Percentiles rank a stretch among this genome's conserved stretches.
These are phyloP conservation scores for Cutaneotrichosporon dermatis DNA, from an alignment of 1,284 basidiomycete species.

Conservation along the genomic window DNA sequence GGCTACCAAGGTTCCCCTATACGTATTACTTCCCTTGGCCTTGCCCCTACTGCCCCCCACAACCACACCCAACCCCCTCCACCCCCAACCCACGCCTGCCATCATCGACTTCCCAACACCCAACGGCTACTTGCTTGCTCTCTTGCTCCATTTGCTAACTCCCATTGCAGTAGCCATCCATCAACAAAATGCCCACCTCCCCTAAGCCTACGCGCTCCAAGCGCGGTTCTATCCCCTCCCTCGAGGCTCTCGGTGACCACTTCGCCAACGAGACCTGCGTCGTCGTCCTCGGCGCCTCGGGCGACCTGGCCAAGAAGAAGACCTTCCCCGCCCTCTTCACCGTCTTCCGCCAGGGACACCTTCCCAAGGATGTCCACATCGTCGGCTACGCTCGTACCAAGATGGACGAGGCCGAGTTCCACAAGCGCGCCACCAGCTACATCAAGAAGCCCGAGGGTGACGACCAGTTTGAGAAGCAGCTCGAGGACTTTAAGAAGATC, in stretches of 20 bases:
- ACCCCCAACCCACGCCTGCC: no score
- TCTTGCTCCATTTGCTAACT: not conserved
- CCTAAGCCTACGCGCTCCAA: slow-evolving; percentile 14
- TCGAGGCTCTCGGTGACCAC: slow-evolving; percentile 66
- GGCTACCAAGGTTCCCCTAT: no score
- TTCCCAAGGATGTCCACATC: slow-evolving; percentile 78
- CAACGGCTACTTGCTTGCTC: not conserved
- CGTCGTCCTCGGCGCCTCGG: slow-evolving; percentile 91
- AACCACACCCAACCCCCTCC: no score
- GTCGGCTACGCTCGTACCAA: slow-evolving; percentile 90
- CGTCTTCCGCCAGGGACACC: slow-evolving; percentile 71
- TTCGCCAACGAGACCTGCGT: slow-evolving; percentile 83
- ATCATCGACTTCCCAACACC: no score
- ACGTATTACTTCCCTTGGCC: no score
- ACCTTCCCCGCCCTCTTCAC: slow-evolving; percentile 91
- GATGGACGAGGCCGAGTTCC: slow-evolving; percentile 68
- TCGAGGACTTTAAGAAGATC: slow-evolving; percentile 75
- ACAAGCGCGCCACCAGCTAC: slow-evolving; percentile 73
- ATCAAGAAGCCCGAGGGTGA: slow-evolving; percentile 71
- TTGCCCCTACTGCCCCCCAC: no score
- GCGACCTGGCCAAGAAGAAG: slow-evolving; percentile 99
- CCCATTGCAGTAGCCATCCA: not conserved
- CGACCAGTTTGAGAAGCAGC: slow-evolving; percentile 51
- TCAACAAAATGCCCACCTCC: not conserved
- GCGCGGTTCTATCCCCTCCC: slow-evolving; percentile 66